Evolutionary conservation across 345 rosid genomes (phyloP).

Genomic region (Populus ilicifolia): DNA sequence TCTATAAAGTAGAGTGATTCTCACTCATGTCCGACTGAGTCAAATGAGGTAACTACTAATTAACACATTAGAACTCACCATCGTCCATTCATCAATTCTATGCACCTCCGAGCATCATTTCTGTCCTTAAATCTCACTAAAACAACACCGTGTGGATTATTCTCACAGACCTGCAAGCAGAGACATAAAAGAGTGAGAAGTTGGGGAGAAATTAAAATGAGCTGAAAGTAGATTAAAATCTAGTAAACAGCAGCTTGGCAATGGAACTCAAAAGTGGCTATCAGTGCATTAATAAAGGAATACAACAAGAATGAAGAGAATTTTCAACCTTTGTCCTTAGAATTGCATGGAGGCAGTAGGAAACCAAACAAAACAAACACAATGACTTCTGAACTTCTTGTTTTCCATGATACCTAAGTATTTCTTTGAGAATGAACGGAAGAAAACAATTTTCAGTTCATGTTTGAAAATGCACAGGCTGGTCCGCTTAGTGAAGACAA

Average conservation of each 20-base stretch:
- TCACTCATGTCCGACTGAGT: neutral
- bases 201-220: neutral
- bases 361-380: neutral
- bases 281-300: neutral
- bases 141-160: slow-evolving; percentile 89
- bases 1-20: neutral
- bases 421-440: neutral
- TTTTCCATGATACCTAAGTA: neutral
- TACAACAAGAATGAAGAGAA: neutral
- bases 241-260: neutral
- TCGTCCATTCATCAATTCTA: slow-evolving; percentile 89
- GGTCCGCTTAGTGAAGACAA: neutral
- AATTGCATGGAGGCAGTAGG: neutral
- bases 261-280: neutral
- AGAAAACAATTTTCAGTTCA: neutral
- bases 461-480: neutral
- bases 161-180: slow-evolving; percentile 67
- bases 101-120: slow-evolving; percentile 80
- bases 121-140: slow-evolving; percentile 80
- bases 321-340: neutral
- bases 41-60: neutral
- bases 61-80: slow-evolving; percentile 44
- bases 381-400: neutral
- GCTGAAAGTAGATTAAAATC: neutral
- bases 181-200: neutral